Percentiles rank a stretch among this genome's conserved stretches.
Conservation (phyloP, 2,329 filamentous ascomycete species). For the Zymoseptoria tritici region DNA sequence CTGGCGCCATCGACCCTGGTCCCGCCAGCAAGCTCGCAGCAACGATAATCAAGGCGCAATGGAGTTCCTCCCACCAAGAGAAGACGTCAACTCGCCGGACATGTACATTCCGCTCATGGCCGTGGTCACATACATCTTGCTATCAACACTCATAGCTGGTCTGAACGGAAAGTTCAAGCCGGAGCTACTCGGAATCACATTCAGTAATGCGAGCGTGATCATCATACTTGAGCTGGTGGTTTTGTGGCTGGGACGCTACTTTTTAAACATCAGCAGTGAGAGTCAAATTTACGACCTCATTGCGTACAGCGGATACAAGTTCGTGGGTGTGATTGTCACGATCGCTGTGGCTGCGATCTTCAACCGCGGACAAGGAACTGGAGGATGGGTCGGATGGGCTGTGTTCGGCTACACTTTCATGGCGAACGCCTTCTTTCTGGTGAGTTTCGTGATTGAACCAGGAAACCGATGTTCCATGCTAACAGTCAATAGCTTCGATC, state of each 20-base stretch:
- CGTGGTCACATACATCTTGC: slow-evolving; percentile 90
- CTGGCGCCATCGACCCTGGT: slow-evolving; percentile 97
- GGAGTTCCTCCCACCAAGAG: slow-evolving; percentile 81
- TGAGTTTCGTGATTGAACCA: slow-evolving; percentile 41
- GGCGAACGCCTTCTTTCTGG: slow-evolving; percentile 91
- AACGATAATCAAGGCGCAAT: slow-evolving; percentile 38
- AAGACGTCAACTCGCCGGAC: slow-evolving; percentile 87
- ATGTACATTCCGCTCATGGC: slow-evolving; percentile 99
- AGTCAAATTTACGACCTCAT: slow-evolving; percentile 89
- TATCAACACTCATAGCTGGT: slow-evolving; percentile 84
- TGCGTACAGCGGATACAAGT: slow-evolving; percentile 97
- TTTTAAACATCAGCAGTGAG: slow-evolving; percentile 87
- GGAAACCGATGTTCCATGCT: background rate
- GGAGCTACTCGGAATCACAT: slow-evolving; percentile 83
- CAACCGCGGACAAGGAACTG: slow-evolving; percentile 71
- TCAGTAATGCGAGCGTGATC: slow-evolving; percentile 73
- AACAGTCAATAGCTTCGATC: slow-evolving; percentile 64
- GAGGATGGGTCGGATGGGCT: slow-evolving; percentile 80
- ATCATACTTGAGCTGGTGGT: slow-evolving; percentile 83
- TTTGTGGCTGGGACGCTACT: slow-evolving; percentile 85
- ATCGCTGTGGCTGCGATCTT: slow-evolving; percentile 70
- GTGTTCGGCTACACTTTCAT: slow-evolving; percentile 88
- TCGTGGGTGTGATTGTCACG: slow-evolving; percentile 90
- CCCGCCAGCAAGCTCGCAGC: slow-evolving; percentile 70
- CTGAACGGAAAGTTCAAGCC: slow-evolving; percentile 88